phyloP scores from a whole-genome alignment of 257 asterid species.

The Scutellaria barbata region DNA sequence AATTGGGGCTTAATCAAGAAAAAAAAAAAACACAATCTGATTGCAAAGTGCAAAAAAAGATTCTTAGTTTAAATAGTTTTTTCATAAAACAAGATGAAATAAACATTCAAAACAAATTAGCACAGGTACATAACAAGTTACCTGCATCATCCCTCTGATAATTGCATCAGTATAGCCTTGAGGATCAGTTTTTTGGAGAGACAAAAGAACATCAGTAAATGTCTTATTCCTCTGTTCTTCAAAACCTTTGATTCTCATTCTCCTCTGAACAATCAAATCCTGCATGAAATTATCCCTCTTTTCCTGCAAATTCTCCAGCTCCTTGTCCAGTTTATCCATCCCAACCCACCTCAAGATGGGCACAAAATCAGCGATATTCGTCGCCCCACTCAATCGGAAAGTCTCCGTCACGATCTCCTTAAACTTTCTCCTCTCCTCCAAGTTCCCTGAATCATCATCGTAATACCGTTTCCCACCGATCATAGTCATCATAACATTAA shows the following conservation, averaged over 20 bases:
- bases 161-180: constrained; percentile 53
- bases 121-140: too few relatives aligned
- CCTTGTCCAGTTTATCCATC: constrained; percentile 43
- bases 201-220: constrained; percentile 54
- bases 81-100: too few relatives aligned
- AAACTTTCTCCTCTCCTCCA: constrained; percentile 37
- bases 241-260: constrained; percentile 5
- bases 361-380: constrained; percentile 59
- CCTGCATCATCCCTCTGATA: constrained; percentile 54
- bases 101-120: too few relatives aligned
- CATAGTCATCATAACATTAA: constrained; percentile 61
- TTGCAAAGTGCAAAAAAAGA: too few relatives aligned
- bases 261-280: constrained; percentile 53
- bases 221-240: constrained; percentile 36
- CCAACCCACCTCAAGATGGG: constrained; percentile 71
- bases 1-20: too few relatives aligned
- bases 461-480: constrained; percentile 62
- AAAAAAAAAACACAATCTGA: too few relatives aligned
- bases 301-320: constrained; percentile 40
- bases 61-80: too few relatives aligned
- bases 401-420: constrained; percentile 47
- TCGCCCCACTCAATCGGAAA: constrained; percentile 42
- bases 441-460: constrained; percentile 16
- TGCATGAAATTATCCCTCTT: constrained; percentile 62
- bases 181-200: constrained; percentile 53